Percentiles rank a stretch among this genome's conserved stretches.
phyloP scores from a whole-genome alignment of 768 basidiomycete genomes.

The Boletus reticuloceps region DNA sequence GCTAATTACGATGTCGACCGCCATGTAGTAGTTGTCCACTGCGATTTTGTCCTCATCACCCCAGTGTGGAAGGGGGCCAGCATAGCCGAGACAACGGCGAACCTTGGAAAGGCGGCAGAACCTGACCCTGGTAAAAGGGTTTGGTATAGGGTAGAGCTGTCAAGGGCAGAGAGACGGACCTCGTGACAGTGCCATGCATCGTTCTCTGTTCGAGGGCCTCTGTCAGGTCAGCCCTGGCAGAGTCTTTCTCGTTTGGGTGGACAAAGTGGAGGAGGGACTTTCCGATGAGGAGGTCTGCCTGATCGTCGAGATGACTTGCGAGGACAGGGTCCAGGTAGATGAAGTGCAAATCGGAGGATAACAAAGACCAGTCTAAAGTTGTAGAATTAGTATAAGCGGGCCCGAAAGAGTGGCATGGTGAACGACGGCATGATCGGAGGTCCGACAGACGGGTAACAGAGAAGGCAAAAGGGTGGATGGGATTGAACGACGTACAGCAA shows the following conservation, averaged over 20 bases:
- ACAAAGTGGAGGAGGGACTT: slow-evolving; percentile 74
- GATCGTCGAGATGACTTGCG: slow-evolving; percentile 63
- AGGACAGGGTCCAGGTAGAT: slow-evolving; percentile 85
- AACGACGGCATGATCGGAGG: slow-evolving; percentile 24
- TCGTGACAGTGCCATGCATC: slow-evolving; percentile 81
- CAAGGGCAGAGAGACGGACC: slow-evolving; percentile 37
- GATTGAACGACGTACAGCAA: slow-evolving; percentile 57
- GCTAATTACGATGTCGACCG: slow-evolving; percentile 86
- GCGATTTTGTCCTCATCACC: slow-evolving; percentile 65
- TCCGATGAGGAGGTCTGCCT: slow-evolving; percentile 67
- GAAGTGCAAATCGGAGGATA: slow-evolving; percentile 73
- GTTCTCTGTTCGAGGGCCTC: slow-evolving; percentile 72
- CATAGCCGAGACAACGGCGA: slow-evolving; percentile 68
- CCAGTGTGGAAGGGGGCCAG: slow-evolving; percentile 54
- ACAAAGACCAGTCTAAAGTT: slow-evolving; percentile 71
- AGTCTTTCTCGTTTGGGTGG: slow-evolving; percentile 79
- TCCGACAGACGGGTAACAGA: slow-evolving; percentile 10
- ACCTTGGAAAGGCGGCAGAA: slow-evolving; percentile 75
- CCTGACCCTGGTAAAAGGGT: slow-evolving; percentile 55
- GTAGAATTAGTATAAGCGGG: slow-evolving; percentile 17
- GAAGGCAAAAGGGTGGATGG: not conserved
- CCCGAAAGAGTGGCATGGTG: slow-evolving; percentile 14
- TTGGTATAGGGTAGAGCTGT: slow-evolving; percentile 15
- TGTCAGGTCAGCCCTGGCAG: slow-evolving; percentile 71
- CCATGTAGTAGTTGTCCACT: slow-evolving; percentile 75